phyloP scores from a whole-genome alignment of 192 early-diverging fungal species.

The Dissophora ornata region DNA sequence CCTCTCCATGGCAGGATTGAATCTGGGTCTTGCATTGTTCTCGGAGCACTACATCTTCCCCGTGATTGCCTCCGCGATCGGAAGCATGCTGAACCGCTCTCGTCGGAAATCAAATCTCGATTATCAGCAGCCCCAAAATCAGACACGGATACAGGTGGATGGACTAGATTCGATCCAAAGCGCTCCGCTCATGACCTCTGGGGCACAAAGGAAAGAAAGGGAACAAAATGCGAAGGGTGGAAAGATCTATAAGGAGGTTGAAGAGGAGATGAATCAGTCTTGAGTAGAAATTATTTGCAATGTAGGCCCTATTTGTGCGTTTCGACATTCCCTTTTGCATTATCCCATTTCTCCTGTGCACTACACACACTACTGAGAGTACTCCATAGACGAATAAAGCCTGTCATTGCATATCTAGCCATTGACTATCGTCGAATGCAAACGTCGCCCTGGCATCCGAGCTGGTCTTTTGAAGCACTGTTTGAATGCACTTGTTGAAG shows the following conservation, averaged over 20 bases:
- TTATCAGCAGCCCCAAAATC: too few species aligned
- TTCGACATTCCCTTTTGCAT: too few species aligned
- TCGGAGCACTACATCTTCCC: slow-evolving; percentile 59
- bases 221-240: not conserved
- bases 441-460: too few species aligned
- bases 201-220: not conserved
- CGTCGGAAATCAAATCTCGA: slow-evolving; percentile 10
- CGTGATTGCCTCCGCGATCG: slow-evolving; percentile 33
- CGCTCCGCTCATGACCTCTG: slow-evolving; percentile 6
- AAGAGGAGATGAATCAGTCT: slow-evolving; percentile 25
- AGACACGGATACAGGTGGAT: slow-evolving; percentile 8
- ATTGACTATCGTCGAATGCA: too few species aligned
- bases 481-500: too few species aligned
- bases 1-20: slow-evolving; percentile 65
- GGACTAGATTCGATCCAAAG: not conserved
- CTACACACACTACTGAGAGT: too few species aligned
- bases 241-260: slow-evolving; percentile 44
- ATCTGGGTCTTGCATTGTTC: slow-evolving; percentile 60
- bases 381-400: too few species aligned
- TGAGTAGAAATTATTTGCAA: too few species aligned
- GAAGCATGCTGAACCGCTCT: not conserved
- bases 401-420: too few species aligned
- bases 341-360: too few species aligned
- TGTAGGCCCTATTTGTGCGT: too few species aligned
- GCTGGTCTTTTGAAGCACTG: too few species aligned